Evolutionary conservation across 2,329 filamentous ascomycete genomes (phyloP).

Genomic region (Fusarium gaditjirri): DNA sequence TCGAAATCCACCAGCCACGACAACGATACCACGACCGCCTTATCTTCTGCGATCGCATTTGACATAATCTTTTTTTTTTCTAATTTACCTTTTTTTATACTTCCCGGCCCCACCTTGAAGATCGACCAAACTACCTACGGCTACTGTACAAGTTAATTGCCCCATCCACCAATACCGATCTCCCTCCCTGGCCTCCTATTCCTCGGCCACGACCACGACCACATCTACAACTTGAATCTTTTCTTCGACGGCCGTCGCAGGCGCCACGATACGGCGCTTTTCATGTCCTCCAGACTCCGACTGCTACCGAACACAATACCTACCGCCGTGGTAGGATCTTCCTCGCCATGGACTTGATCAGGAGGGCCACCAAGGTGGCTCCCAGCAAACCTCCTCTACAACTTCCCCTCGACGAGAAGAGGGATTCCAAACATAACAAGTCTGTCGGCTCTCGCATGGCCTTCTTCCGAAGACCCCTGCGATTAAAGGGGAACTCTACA

Average conservation of each 20-base stretch:
- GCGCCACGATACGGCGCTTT: constrained; percentile 45
- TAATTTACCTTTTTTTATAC: constrained; percentile 6
- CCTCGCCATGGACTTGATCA: constrained; percentile 66
- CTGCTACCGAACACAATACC: constrained; percentile 53
- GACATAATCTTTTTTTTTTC: constrained; percentile 8
- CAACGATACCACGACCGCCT: constrained; percentile 33
- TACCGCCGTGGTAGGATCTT: constrained; percentile 50
- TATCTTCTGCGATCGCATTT: constrained; percentile 12
- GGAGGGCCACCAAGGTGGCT: constrained; percentile 63
- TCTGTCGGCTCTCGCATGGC: constrained; percentile 67
- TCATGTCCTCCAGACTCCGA: constrained; percentile 37
- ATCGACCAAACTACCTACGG: constrained; percentile 20
- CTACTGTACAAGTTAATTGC: constrained; percentile 8
- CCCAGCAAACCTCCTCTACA: constrained; percentile 54
- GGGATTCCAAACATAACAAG: constrained; percentile 52
- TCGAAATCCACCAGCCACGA: constrained; percentile 32
- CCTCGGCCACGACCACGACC: neutral
- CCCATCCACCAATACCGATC: constrained; percentile 18
- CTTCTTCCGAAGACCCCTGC: constrained; percentile 87
- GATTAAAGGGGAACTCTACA: constrained; percentile 89
- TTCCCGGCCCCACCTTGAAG: constrained; percentile 16
- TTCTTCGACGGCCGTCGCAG: constrained; percentile 32
- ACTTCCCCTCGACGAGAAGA: constrained; percentile 64
- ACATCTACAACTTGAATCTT: neutral
- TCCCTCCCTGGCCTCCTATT: constrained; percentile 28